These are phyloP conservation scores for Hondaea fermentalgiana DNA, from an alignment of 108 stramenopile species.

Conservation along the genomic window DNA sequence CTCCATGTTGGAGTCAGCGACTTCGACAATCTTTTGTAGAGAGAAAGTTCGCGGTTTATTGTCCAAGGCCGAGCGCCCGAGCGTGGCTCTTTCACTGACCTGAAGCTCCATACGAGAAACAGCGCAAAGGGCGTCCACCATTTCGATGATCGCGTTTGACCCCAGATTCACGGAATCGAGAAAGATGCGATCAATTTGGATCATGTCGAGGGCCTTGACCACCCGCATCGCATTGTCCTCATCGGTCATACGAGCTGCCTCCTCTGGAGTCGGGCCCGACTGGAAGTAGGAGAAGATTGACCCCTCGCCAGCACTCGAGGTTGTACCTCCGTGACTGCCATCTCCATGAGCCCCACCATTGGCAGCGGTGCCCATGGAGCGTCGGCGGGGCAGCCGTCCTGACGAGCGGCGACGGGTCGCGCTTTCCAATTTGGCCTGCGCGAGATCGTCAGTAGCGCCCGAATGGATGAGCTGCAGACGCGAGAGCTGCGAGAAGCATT, in stretches of 20 bases:
- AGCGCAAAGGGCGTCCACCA: slow-evolving; percentile 18
- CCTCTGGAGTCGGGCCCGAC: background rate
- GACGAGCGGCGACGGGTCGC: slow-evolving; percentile 14
- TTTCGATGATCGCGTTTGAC: background rate
- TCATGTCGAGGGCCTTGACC: slow-evolving; percentile 14
- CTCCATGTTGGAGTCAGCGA: slow-evolving; percentile 95
- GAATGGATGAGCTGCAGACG: slow-evolving; percentile 46
- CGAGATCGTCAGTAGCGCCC: slow-evolving; percentile 28
- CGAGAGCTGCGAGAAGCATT: slow-evolving; percentile 76
- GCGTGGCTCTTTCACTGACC: background rate
- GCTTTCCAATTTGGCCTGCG: slow-evolving; percentile 3
- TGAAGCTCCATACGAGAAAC: slow-evolving; percentile 19
- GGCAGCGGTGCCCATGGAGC: background rate
- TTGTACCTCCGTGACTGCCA: background rate
- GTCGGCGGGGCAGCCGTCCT: background rate
- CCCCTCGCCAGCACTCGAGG: background rate
- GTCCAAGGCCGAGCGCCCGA: background rate
- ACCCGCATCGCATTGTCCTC: slow-evolving; percentile 22
- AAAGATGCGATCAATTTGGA: slow-evolving; percentile 22
- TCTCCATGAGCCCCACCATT: background rate
- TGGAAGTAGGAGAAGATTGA: slow-evolving; percentile 15
- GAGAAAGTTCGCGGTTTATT: slow-evolving; percentile 78
- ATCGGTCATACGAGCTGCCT: slow-evolving; percentile 16
- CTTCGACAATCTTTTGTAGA: slow-evolving; percentile 93
- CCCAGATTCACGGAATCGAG: slow-evolving; percentile 12